phyloP scores from a whole-genome alignment of 2,329 filamentous ascomycete genomes.

The Hypocreales sp. region DNA sequence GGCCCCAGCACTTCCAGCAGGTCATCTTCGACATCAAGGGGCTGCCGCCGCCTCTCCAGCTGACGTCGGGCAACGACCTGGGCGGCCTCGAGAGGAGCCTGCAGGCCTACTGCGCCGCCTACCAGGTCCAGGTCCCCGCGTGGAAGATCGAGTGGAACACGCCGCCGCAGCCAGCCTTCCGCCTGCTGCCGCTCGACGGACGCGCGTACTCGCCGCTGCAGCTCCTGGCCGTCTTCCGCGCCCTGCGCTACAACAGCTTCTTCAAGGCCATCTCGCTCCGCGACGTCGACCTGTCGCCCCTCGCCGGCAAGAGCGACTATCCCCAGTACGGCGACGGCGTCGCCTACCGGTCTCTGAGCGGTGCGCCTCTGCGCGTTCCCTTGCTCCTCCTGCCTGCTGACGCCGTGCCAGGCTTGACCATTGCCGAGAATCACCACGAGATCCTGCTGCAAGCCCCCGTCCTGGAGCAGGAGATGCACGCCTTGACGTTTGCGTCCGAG shows the following conservation, averaged over 20 bases:
- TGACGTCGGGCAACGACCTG: slow-evolving; percentile 38
- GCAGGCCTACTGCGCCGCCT: slow-evolving; percentile 38
- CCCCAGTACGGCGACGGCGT: slow-evolving; percentile 27
- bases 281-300: slow-evolving; percentile 30
- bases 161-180: slow-evolving; percentile 33
- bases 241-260: slow-evolving; percentile 42
- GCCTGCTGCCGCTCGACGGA: slow-evolving; percentile 27
- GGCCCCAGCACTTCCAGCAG: slow-evolving; percentile 39
- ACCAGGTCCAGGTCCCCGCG: slow-evolving; percentile 29
- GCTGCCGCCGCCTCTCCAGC: slow-evolving; percentile 33
- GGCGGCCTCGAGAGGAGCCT: slow-evolving; percentile 38
- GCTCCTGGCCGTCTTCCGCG: slow-evolving; percentile 39
- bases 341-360: slow-evolving; percentile 34
- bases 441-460: slow-evolving; percentile 32
- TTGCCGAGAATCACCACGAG: slow-evolving; percentile 31
- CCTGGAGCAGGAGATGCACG: slow-evolving; percentile 40
- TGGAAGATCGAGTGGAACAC: slow-evolving; percentile 33
- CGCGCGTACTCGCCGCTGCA: slow-evolving; percentile 31
- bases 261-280: slow-evolving; percentile 42
- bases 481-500: slow-evolving; percentile 37
- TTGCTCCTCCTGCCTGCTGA: slow-evolving; percentile 1
- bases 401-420: slow-evolving; percentile 22
- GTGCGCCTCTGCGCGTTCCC: slow-evolving; percentile 2
- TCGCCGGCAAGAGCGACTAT: slow-evolving; percentile 25
- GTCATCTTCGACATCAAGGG: slow-evolving; percentile 36